Conservation (phyloP, 768 basidiomycete genomes). For the Collybia sordida region DNA sequence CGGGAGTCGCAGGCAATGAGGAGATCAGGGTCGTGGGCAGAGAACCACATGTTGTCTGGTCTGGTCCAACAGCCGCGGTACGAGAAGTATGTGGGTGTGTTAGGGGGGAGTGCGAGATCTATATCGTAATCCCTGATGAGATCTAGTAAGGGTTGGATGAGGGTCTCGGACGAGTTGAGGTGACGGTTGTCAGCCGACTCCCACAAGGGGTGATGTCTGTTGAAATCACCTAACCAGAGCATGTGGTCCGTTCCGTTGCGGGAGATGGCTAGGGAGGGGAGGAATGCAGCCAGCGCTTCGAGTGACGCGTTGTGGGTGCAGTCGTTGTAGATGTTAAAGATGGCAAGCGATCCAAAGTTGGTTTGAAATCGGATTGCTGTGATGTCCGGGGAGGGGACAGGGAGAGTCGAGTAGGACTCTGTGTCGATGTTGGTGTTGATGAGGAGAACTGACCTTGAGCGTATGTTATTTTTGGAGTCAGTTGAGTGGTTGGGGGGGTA, state of each 20-base stretch:
- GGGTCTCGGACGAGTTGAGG: conserved; percentile 1
- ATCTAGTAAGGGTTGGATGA: not conserved
- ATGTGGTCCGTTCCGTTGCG: not conserved
- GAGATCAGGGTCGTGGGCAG: not conserved
- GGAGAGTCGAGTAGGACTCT: conserved; percentile 1
- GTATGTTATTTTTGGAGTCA: not conserved
- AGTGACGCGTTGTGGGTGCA: conserved; percentile 1
- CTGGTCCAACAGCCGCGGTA: not conserved
- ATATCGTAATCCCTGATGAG: conserved; percentile 3
- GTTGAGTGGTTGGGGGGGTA: not conserved
- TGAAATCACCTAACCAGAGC: not conserved
- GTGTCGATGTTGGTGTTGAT: conserved; percentile 11
- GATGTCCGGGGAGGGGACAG: conserved; percentile 1
- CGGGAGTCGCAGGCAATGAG: not conserved
- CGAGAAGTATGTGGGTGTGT: not conserved
- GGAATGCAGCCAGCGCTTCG: not conserved
- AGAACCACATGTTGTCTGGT: not conserved
- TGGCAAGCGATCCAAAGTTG: not conserved
- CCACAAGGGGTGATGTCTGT: conserved; percentile 3
- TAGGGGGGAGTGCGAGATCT: not conserved
- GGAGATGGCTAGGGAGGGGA: not conserved
- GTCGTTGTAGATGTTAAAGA: conserved; percentile 10
- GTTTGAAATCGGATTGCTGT: not conserved
- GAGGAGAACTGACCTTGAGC: conserved; percentile 1
- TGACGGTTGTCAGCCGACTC: not conserved